Evolutionary conservation across 805 yeast species (phyloP).

Genomic region (Lachancea lanzarotensis): DNA sequence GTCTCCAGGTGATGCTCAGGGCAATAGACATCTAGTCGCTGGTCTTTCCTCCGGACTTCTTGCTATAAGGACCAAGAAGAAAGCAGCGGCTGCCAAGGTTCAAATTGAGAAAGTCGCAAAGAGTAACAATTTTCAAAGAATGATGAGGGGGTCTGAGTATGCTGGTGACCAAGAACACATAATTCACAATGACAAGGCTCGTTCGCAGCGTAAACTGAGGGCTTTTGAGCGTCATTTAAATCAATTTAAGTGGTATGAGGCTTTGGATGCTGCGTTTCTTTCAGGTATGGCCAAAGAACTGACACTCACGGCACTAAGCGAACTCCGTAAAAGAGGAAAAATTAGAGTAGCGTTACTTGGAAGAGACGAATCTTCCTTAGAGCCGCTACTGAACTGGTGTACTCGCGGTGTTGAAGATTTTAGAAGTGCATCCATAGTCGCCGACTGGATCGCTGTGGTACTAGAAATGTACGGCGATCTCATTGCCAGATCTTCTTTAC

Average conservation of each 20-base stretch:
- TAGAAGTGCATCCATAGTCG: conserved; percentile 50
- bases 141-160: conserved; percentile 88
- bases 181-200: conserved; percentile 52
- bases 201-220: conserved; percentile 57
- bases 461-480: conserved; percentile 68
- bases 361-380: conserved; percentile 79
- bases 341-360: conserved; percentile 71
- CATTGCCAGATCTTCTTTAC: conserved; percentile 65
- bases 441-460: conserved; percentile 70
- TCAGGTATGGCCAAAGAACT: conserved; percentile 75
- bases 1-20: conserved; percentile 52
- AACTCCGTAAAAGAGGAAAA: conserved; percentile 83
- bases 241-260: conserved; percentile 88
- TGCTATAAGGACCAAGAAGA: conserved; percentile 80
- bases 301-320: conserved; percentile 77
- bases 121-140: conserved; percentile 63
- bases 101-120: conserved; percentile 13
- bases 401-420: conserved; percentile 71
- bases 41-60: conserved; percentile 87
- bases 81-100: conserved; percentile 35
- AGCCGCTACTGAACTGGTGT: conserved; percentile 84
- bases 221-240: conserved; percentile 79
- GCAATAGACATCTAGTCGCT: conserved; percentile 74
- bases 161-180: conserved; percentile 82
- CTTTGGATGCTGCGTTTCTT: conserved; percentile 77